Percentiles rank a stretch among this genome's conserved stretches.
These are phyloP conservation scores for Bolboschoenoplectus hybrid DNA, from an alignment of 202 grass and related monocot species.

Conservation along the genomic window DNA sequence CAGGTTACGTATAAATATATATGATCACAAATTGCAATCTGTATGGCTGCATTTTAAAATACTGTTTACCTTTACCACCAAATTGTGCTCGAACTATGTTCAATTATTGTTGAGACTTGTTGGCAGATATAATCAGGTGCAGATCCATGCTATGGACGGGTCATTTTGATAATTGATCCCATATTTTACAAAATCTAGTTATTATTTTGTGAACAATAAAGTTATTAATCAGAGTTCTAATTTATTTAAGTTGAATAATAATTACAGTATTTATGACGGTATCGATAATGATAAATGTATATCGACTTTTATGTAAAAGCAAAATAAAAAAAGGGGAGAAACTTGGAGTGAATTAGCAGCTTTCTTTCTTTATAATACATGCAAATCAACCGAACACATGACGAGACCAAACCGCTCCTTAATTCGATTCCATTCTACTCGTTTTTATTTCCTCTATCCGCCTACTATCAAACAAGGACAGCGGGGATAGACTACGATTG, in stretches of 20 bases:
- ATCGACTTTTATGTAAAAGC: not conserved
- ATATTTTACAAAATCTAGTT: not conserved
- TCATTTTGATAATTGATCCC: too few relatives aligned
- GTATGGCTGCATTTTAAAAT: too few relatives aligned
- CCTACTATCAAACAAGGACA: not conserved
- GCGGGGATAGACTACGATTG: not conserved
- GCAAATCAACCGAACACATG: not conserved
- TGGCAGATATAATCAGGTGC: too few relatives aligned
- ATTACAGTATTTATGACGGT: too few relatives aligned
- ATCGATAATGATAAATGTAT: too few relatives aligned
- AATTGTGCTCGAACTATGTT: too few relatives aligned
- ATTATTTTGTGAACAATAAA: not conserved
- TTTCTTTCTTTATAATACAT: not conserved
- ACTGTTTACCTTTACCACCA: too few relatives aligned
- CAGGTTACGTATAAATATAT: not conserved
- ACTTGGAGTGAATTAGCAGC: not conserved
- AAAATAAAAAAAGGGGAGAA: not conserved
- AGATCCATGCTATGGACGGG: too few relatives aligned
- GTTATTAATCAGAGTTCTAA: too few relatives aligned
- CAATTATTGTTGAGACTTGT: too few relatives aligned
- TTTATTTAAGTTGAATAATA: too few relatives aligned
- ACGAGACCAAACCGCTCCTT: not conserved
- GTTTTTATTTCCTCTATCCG: not conserved
- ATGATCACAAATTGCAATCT: too few relatives aligned
- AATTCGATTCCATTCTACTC: not conserved